These are phyloP conservation scores for Cylindrotheca fusiformis DNA, from an alignment of 108 stramenopile genomes.

Conservation along the genomic window DNA sequence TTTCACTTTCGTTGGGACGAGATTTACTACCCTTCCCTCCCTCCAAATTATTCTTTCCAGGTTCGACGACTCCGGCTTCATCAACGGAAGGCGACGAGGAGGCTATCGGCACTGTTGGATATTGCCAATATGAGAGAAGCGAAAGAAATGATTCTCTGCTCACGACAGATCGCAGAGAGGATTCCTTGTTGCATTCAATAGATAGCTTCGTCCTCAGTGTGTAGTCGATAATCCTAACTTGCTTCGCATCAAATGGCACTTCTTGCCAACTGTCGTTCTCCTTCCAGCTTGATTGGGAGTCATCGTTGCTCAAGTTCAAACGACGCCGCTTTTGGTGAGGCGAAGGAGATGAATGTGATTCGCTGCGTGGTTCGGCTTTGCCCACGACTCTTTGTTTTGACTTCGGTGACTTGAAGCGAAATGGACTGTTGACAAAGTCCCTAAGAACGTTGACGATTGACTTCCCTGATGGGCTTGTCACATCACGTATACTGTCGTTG, in stretches of 20 bases:
- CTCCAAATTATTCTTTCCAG: no score
- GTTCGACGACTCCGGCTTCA: no score
- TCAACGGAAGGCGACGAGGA: not conserved
- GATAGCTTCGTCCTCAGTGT: not conserved
- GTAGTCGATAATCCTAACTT: not conserved
- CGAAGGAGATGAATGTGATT: not conserved
- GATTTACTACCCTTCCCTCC: no score
- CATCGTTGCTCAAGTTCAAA: not conserved
- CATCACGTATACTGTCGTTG: not conserved
- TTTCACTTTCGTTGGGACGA: no score
- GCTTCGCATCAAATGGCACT: not conserved
- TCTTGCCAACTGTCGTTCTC: not conserved
- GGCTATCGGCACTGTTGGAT: not conserved
- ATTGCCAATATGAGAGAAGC: not conserved
- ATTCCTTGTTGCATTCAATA: not conserved
- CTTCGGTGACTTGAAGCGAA: conserved; percentile 27
- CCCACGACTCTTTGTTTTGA: not conserved
- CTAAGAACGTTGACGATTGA: conserved; percentile 31
- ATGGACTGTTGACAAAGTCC: conserved; percentile 27
- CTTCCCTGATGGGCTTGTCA: conserved; percentile 34
- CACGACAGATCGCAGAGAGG: not conserved
- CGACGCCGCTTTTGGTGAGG: not conserved
- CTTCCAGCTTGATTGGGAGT: conserved; percentile 4
- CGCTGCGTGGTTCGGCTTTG: not conserved
- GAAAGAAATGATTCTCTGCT: not conserved